These are phyloP conservation scores for Spergularia bocconei DNA, from an alignment of 148 eudicot species.

Conservation along the genomic window DNA sequence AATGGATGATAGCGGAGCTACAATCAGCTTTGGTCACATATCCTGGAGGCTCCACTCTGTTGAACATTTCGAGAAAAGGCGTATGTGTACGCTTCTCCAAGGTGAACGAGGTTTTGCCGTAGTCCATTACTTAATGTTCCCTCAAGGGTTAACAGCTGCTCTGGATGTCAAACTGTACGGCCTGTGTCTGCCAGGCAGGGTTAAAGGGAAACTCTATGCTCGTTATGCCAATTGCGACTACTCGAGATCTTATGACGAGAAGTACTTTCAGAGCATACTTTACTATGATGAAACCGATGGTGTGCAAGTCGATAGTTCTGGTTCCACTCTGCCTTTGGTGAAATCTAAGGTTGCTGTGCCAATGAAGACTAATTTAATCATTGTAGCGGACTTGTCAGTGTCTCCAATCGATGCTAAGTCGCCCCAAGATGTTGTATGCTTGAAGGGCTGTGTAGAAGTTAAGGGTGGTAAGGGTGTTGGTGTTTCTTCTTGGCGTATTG, in stretches of 20 bases:
- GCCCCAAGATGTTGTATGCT: too few relatives aligned
- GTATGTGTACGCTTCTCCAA: background rate
- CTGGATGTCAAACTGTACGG: background rate
- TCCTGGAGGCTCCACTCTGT: background rate
- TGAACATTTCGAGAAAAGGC: background rate
- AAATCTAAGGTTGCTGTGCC: too few relatives aligned
- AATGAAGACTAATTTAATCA: too few relatives aligned
- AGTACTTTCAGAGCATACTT: background rate
- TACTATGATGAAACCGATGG: background rate
- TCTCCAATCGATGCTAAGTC: too few relatives aligned
- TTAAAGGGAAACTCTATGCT: background rate
- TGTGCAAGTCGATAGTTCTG: background rate
- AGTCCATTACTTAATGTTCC: background rate
- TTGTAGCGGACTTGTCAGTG: too few relatives aligned
- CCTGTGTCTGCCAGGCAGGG: background rate
- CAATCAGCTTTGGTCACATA: background rate
- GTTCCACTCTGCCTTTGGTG: too few relatives aligned
- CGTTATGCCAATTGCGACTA: background rate
- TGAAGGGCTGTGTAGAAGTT: too few relatives aligned
- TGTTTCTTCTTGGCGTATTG: too few relatives aligned
- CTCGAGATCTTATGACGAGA: background rate
- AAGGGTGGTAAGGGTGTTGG: too few relatives aligned
- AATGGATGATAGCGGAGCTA: background rate
- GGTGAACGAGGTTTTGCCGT: background rate
- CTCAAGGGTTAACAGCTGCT: background rate